Evolutionary conservation across 2,329 filamentous ascomycete genomes (phyloP).

Genomic region (Penicillium sp.): DNA sequence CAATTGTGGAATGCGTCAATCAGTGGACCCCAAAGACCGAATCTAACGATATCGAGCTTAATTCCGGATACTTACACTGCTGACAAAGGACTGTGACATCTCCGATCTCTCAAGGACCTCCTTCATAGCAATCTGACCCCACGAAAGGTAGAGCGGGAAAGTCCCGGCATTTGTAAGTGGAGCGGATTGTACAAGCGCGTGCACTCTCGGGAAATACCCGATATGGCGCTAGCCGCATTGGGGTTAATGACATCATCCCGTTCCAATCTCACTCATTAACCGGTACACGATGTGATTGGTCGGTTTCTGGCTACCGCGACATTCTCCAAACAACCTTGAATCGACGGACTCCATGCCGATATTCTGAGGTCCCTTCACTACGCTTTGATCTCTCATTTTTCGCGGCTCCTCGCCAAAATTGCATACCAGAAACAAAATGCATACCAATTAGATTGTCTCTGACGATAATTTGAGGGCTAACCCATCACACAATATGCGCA

Average conservation of each 20-base stretch:
- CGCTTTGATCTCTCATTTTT: no score
- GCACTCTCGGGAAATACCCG: not conserved
- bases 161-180: not conserved
- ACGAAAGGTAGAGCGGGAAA: not conserved
- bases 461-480: not conserved
- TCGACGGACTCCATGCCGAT: no score
- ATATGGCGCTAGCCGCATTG: not conserved
- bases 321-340: no score
- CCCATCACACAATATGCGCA: slow-evolving; percentile 48
- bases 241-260: not conserved
- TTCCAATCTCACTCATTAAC: not conserved
- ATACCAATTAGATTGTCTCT: no score
- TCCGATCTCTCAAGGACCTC: not conserved
- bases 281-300: no score
- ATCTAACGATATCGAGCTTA: not conserved
- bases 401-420: no score
- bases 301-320: no score
- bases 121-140: not conserved
- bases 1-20: not conserved
- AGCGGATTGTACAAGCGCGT: no score
- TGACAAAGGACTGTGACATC: not conserved
- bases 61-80: not conserved
- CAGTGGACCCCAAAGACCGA: not conserved
- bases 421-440: no score
- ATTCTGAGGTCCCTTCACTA: no score